Evolutionary conservation across 1,284 basidiomycete genomes (phyloP).

Genomic region (Pyrrhoderma noxium): DNA sequence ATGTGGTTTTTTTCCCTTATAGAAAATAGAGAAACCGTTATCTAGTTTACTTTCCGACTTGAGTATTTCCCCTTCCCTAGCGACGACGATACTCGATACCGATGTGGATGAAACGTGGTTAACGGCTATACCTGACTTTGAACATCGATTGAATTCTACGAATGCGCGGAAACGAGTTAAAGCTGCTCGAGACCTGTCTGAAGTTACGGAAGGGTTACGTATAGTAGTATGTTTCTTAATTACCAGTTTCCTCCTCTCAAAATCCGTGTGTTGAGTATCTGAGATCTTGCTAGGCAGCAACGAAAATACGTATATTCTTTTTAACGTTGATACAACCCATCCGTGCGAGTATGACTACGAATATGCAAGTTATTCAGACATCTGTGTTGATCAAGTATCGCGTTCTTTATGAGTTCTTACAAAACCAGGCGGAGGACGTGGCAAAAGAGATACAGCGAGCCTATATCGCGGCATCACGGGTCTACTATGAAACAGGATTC

Average conservation of each 20-base stretch:
- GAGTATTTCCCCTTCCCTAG: slow-evolving; percentile 75
- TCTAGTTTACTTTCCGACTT: slow-evolving; percentile 76
- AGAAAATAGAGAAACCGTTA: slow-evolving; percentile 87
- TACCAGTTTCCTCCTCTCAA: neutral
- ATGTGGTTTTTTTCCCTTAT: slow-evolving; percentile 13
- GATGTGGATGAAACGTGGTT: slow-evolving; percentile 83
- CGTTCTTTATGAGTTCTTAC: slow-evolving; percentile 80
- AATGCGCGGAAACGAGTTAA: slow-evolving; percentile 72
- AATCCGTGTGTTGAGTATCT: neutral
- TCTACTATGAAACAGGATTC: slow-evolving; percentile 96
- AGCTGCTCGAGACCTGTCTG: slow-evolving; percentile 74
- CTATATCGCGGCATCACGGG: slow-evolving; percentile 77
- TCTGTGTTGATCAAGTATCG: slow-evolving; percentile 82
- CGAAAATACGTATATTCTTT: slow-evolving; percentile 86
- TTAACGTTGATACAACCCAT: slow-evolving; percentile 78
- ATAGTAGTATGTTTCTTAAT: slow-evolving; percentile 56
- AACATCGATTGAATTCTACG: slow-evolving; percentile 63
- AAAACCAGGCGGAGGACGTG: slow-evolving; percentile 73
- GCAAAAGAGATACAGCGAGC: slow-evolving; percentile 87
- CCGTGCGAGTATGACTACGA: slow-evolving; percentile 78
- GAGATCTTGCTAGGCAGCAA: slow-evolving; percentile 59
- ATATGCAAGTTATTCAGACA: slow-evolving; percentile 90
- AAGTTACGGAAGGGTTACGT: slow-evolving; percentile 79
- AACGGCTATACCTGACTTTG: slow-evolving; percentile 70
- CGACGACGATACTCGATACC: slow-evolving; percentile 77